Base-by-base conservation (phyloP, 306 rosid genomes). In the Gillenia trifoliata region DNA sequence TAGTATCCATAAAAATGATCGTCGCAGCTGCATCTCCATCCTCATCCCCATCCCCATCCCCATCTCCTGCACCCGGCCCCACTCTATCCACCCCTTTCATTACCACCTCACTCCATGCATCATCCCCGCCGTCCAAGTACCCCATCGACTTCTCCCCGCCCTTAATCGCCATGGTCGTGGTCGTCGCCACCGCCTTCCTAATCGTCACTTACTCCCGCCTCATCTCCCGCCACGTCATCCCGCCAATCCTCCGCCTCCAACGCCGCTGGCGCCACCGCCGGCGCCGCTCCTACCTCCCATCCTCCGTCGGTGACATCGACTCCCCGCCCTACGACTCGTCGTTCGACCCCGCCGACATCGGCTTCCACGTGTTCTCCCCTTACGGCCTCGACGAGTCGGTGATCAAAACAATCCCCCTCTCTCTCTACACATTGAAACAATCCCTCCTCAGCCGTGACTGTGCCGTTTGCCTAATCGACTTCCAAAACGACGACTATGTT, bases 141-240 rank as follows among this genome's bases (percentile, higher is more conserved):
- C 90, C 98, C 41, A 86, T 91, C 6, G 90, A 91, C 82, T 93
- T 93, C 87, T 89, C 90, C 36, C 98, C 97, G 0, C 96, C 98
- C 0, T 38, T 93, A 31, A 93, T 93, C 57, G 98, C 94, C 73
- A 93, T 93, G 97, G 96, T 93, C 0, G 98, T 88, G 1, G 85
- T 93, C 1, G 90, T 91, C 11, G 97, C 94, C 74, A 73, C 98
- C 30, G 98, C 98, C 25, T 91, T 93, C 63, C 63, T 93, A 22
- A 19, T 91, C 41, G 94, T 93, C 17, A 91, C 97, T 29, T 93
- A 93, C 71, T 93, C 91, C 61, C 96, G 98, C 30, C 90, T 93
- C 25, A 85, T 93, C 85, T 82, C 91, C 68, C 94, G 96, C 81
- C 98, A 89, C 76, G 86, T 93, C 72, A 63, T 80, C 15, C 96